A percentile compares a stretch with the other conserved stretches of the same genome.
Evolutionary conservation across 345 rosid species (phyloP).

Genomic region (Conringia planisiliqua): DNA sequence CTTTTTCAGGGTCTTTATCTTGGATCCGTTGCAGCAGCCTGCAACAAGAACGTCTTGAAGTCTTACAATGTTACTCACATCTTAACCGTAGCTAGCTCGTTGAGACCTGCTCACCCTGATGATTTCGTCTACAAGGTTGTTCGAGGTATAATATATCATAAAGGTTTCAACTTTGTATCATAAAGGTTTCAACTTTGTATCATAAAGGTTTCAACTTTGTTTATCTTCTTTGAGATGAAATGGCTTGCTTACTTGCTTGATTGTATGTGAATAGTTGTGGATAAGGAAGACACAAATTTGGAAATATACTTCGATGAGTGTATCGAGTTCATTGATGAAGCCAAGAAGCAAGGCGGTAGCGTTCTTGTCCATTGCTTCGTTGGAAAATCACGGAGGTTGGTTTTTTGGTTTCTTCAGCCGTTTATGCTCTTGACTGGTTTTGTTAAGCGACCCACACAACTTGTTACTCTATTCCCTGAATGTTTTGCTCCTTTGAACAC

Average conservation of each 20-base stretch:
- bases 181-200: too few species aligned
- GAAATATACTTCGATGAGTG: constrained; percentile 62
- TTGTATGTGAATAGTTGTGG: constrained; percentile 47
- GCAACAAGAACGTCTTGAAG: constrained; percentile 42
- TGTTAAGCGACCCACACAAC: not conserved
- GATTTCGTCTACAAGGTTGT: constrained; percentile 45
- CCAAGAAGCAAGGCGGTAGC: constrained; percentile 41
- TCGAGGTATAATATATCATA: constrained; percentile 26
- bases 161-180: not conserved
- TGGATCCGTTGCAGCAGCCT: constrained; percentile 50
- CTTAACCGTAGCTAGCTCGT: constrained; percentile 42
- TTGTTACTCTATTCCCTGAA: not conserved
- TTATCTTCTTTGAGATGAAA: not conserved
- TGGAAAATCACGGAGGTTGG: constrained; percentile 44
- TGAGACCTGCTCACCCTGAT: constrained; percentile 39
- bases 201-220: not conserved
- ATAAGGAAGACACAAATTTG: constrained; percentile 55
- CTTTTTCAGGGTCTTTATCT: constrained; percentile 45
- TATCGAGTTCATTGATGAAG: constrained; percentile 61
- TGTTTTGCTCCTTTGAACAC: not conserved
- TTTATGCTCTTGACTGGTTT: not conserved
- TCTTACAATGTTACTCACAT: constrained; percentile 42
- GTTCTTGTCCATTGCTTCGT: constrained; percentile 47
- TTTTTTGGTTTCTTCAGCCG: constrained; percentile 25
- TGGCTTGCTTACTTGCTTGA: not conserved